Evolutionary conservation across 2,329 filamentous ascomycete species (phyloP), one percentile per base, ranked within the genome.

Genomic region (Dactylellina sp.): DNA sequence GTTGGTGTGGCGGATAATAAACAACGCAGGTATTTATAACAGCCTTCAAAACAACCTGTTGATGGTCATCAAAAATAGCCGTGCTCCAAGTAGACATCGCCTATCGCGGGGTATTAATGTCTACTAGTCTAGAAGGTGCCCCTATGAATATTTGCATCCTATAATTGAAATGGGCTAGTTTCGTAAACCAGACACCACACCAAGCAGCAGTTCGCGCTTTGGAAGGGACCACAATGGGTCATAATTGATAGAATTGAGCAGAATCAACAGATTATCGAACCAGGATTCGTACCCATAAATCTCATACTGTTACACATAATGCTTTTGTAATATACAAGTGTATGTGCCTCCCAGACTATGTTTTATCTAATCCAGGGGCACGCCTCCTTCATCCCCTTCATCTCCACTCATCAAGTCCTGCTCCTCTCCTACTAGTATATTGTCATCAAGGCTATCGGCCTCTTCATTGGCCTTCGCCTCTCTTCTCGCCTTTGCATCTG

Each of bases 391-490:
- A 2, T 57, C 57, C 6, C 75, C 76, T 63, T 82, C 80, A 65
- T 81, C 78, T 18, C 80, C 80, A 12, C 77, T 77, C 46, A 78
- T 78, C n/a, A n/a, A n/a, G 22, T 72, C 80, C 55, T 80, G 78
- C 16, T 78, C 76, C 70, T 76, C 75, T 63, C 82, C 80, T 53
- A 80, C 78, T 16, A 78, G 76, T 66, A 82, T 80, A 70, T 81
- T 80, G 77, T 82, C 80, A 40, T 47, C 62, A 24, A 76, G n/a
- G n/a, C n/a, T 59, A 1, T 72, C 75, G n/a, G 52, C 76, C 28
- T 75, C 22, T 16, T 65, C 60, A 22, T 25, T 22, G 16, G 59
- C 75, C 16, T 74, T 65, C 55, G 72, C 61, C 49, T 77, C 59
- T 14, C 76, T 66, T 7, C 78, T 66, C 35, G 78, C 76, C 44